These are phyloP conservation scores for Fusarium continuum DNA, from an alignment of 2,329 filamentous ascomycete species.

Conservation along the genomic window DNA sequence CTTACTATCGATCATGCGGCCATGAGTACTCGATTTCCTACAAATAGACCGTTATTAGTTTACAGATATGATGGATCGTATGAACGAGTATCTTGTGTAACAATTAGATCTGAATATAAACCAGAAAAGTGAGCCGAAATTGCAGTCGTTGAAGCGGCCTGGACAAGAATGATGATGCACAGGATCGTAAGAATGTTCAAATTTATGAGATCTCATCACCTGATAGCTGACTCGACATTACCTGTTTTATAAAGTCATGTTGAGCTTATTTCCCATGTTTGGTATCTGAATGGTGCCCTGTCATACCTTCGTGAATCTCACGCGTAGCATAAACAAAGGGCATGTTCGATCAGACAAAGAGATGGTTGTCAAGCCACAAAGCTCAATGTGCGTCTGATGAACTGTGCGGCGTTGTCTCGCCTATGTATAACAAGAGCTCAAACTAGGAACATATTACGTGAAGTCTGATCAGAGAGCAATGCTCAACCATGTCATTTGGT, in stretches of 20 bases:
- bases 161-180: too few species aligned
- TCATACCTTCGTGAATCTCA: neutral
- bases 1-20: conserved; percentile 14
- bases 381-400: conserved; percentile 6
- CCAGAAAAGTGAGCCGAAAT: too few species aligned
- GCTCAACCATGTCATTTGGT: conserved; percentile 10
- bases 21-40: conserved; percentile 5
- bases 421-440: conserved; percentile 22
- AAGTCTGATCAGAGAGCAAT: neutral
- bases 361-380: neutral
- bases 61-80: neutral
- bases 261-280: too few species aligned
- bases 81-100: too few species aligned
- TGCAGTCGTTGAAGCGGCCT: too few species aligned
- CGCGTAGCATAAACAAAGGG: neutral
- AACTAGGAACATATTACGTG: neutral
- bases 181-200: too few species aligned
- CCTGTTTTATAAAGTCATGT: too few species aligned
- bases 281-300: too few species aligned
- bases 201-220: too few species aligned
- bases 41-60: too few species aligned
- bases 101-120: too few species aligned
- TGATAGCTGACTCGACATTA: too few species aligned
- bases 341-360: neutral
- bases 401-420: conserved; percentile 7